A percentile compares a stretch with the other conserved stretches of the same genome.
phyloP scores from a whole-genome alignment of 192 early-diverging fungal species.

The Coemansia sp. region DNA sequence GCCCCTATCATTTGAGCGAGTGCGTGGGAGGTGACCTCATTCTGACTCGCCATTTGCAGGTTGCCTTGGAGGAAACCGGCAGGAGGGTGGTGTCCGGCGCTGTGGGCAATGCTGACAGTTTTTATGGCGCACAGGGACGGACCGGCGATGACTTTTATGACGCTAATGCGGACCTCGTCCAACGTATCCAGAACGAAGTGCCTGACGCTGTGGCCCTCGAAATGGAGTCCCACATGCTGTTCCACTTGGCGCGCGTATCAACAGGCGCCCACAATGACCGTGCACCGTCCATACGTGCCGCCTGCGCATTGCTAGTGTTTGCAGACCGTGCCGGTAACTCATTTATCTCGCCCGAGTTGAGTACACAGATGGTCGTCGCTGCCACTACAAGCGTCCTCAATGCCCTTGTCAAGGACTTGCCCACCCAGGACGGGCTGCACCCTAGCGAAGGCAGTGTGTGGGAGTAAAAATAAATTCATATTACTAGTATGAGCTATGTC shows the following conservation, averaged over 20 bases:
- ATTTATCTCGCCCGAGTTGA: conserved; percentile 58
- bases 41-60: conserved; percentile 27
- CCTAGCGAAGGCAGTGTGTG: conserved; percentile 33
- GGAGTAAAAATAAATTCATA: too few relatives aligned
- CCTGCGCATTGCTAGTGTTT: conserved; percentile 80
- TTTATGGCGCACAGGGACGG: conserved; percentile 85
- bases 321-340: conserved; percentile 67
- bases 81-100: conserved; percentile 55
- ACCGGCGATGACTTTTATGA: conserved; percentile 71
- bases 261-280: conserved; percentile 15
- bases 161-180: conserved; percentile 66
- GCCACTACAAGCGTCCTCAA: conserved; percentile 17
- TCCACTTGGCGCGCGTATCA: conserved; percentile 70
- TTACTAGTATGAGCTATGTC: too few relatives aligned
- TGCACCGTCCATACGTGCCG: conserved; percentile 59
- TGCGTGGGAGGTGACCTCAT: conserved; percentile 57
- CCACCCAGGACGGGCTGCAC: conserved; percentile 24
- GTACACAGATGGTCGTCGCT: conserved; percentile 1
- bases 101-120: conserved; percentile 77
- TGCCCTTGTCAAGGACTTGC: conserved; percentile 17
- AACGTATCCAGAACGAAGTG: conserved; percentile 38
- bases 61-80: too few relatives aligned
- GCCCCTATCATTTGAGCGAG: conserved; percentile 69
- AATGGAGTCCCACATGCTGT: conserved; percentile 86
- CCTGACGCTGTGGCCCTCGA: conserved; percentile 55